phyloP scores from a whole-genome alignment of 257 asterid genomes.

The Fraxinus anomala region DNA sequence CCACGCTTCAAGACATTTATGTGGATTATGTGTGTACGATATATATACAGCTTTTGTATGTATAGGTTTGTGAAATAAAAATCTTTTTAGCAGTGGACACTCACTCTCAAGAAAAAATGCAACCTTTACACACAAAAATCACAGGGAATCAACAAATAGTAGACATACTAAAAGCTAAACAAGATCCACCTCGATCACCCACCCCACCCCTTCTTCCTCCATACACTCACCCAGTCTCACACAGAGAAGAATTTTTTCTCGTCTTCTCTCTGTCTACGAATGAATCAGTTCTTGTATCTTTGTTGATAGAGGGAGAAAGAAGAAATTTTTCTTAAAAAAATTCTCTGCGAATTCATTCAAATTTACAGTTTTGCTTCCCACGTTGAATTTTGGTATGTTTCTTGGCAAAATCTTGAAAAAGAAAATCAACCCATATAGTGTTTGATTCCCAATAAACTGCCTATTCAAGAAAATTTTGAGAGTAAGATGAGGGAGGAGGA shows the following conservation, averaged over 20 bases:
- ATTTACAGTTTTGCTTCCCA: no score
- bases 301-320: slow-evolving; percentile 30
- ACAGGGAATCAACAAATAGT: slow-evolving; percentile 37
- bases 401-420: not conserved
- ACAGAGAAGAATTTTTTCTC: not conserved
- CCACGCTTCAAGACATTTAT: slow-evolving; percentile 36
- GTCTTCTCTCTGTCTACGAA: slow-evolving; percentile 19
- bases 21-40: slow-evolving; percentile 2
- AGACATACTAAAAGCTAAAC: slow-evolving; percentile 63
- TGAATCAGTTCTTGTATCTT: slow-evolving; percentile 12
- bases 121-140: slow-evolving; percentile 30
- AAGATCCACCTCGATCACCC: slow-evolving; percentile 89
- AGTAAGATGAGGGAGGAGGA: slow-evolving; percentile 72
- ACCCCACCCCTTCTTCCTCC: slow-evolving; percentile 20
- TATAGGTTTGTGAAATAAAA: slow-evolving; percentile 5
- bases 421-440: no score
- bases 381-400: not conserved
- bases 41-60: not conserved
- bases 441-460: no score
- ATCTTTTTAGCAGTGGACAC: slow-evolving; percentile 20
- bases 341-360: not conserved
- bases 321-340: not conserved
- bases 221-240: slow-evolving; percentile 8
- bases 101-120: not conserved
- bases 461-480: not conserved